phyloP scores from a whole-genome alignment of 2,329 filamentous ascomycete genomes.

The Pseudogymnoascus sp. region DNA sequence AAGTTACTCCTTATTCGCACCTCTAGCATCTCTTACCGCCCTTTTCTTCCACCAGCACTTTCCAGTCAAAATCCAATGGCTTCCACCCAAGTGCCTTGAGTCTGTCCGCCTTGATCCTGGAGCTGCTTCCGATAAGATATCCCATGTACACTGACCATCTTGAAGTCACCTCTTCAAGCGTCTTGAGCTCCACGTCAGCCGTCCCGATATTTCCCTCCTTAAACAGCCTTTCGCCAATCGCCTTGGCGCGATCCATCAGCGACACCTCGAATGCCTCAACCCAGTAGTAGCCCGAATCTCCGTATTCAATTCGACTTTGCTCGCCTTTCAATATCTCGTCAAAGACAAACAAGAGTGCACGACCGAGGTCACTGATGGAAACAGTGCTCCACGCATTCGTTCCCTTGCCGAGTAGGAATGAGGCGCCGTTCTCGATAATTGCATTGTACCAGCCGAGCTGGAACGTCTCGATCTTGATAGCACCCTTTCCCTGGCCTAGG shows the following conservation, averaged over 20 bases:
- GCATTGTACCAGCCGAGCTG: neutral
- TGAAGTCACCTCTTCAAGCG: neutral
- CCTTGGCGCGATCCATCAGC: neutral
- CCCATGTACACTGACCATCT: neutral
- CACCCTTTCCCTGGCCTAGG: neutral
- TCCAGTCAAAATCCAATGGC: neutral
- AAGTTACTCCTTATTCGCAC: neutral
- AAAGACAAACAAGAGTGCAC: neutral
- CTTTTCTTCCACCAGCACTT: neutral
- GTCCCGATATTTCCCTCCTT: neutral
- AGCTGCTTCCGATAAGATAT: neutral
- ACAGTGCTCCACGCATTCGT: neutral
- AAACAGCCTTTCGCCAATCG: neutral
- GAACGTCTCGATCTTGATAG: neutral
- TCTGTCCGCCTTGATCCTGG: neutral
- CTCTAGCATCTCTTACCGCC: neutral
- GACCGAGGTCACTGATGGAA: neutral
- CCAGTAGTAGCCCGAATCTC: neutral
- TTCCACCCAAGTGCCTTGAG: neutral
- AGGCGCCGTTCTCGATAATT: neutral
- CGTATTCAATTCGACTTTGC: neutral
- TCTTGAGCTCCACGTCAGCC: neutral
- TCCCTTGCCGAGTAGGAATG: neutral
- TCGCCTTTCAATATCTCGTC: constrained; percentile 2
- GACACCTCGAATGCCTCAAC: constrained; percentile 1